Evolutionary conservation across 306 rosid genomes (phyloP).

Genomic region (Castanea sativa): DNA sequence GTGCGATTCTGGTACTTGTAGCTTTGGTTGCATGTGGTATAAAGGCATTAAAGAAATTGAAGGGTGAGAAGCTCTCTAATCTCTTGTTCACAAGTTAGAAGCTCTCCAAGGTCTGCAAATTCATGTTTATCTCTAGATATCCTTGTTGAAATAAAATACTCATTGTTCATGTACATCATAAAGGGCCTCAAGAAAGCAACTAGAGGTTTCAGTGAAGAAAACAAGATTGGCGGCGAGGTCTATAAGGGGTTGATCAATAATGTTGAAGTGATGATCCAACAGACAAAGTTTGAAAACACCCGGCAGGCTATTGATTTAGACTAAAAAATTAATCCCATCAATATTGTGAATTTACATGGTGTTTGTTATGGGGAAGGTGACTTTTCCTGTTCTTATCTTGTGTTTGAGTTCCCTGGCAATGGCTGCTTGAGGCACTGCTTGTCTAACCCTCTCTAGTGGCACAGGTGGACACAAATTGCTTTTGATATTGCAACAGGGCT

Average conservation of each 20-base stretch:
- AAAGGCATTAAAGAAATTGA: slow-evolving; percentile 36
- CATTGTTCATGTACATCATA: slow-evolving; percentile 46
- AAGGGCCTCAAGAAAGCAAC: slow-evolving; percentile 53
- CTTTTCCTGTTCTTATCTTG: slow-evolving; percentile 50
- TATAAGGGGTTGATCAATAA: slow-evolving; percentile 42
- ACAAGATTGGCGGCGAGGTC: slow-evolving; percentile 34
- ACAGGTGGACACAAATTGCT: slow-evolving; percentile 50
- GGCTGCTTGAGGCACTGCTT: slow-evolving; percentile 51
- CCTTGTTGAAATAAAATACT: slow-evolving; percentile 58
- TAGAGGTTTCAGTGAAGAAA: slow-evolving; percentile 49
- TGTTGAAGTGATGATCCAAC: slow-evolving; percentile 58
- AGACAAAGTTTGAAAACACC: slow-evolving; percentile 48
- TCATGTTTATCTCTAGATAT: slow-evolving; percentile 63
- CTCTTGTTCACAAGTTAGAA: slow-evolving; percentile 33
- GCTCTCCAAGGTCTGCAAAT: slow-evolving; percentile 30
- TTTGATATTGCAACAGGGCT: slow-evolving; percentile 69
- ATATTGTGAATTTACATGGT: slow-evolving; percentile 59
- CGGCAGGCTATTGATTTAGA: slow-evolving; percentile 53
- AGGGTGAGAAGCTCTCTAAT: slow-evolving; percentile 32
- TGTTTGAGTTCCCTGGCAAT: slow-evolving; percentile 60
- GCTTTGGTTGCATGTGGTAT: slow-evolving; percentile 40
- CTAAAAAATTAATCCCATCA: slow-evolving; percentile 64
- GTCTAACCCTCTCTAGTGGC: slow-evolving; percentile 33
- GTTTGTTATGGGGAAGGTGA: slow-evolving; percentile 53
- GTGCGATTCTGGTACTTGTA: slow-evolving; percentile 30